phyloP scores from a whole-genome alignment of 2,329 filamentous ascomycete genomes.

The Talaromyces sp. region DNA sequence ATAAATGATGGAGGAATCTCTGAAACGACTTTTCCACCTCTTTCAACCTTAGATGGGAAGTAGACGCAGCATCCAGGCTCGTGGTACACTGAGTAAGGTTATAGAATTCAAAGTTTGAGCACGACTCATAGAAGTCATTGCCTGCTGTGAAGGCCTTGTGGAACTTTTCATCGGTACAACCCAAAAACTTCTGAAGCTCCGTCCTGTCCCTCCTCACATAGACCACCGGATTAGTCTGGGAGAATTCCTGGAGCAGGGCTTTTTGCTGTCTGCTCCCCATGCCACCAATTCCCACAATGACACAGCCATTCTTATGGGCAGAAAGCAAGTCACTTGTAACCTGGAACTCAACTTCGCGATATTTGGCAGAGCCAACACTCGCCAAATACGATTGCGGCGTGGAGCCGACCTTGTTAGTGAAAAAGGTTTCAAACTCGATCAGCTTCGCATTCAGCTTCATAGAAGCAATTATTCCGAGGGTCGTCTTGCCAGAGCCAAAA shows the following conservation, averaged over 20 bases:
- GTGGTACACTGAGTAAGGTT: slow-evolving; percentile 1
- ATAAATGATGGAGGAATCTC: neutral
- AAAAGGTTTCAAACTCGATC: slow-evolving; percentile 61
- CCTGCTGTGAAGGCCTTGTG: slow-evolving; percentile 14
- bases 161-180: slow-evolving; percentile 21
- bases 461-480: slow-evolving; percentile 66
- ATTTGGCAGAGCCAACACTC: neutral
- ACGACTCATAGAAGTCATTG: slow-evolving; percentile 31
- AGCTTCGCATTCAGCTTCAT: slow-evolving; percentile 62
- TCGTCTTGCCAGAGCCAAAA: slow-evolving; percentile 67
- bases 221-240: slow-evolving; percentile 60
- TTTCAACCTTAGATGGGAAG: neutral
- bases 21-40: neutral
- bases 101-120: slow-evolving; percentile 21
- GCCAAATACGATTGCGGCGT: slow-evolving; percentile 1
- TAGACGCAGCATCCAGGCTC: neutral
- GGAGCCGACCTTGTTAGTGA: slow-evolving; percentile 27
- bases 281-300: slow-evolving; percentile 64
- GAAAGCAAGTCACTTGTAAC: slow-evolving; percentile 15
- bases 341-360: neutral
- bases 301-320: slow-evolving; percentile 52
- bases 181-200: slow-evolving; percentile 13
- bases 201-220: slow-evolving; percentile 57
- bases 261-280: slow-evolving; percentile 60
- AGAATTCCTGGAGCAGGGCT: slow-evolving; percentile 55